Base-by-base conservation (phyloP, 2,329 filamentous ascomycete genomes). In the Laburnicola sp. region DNA sequence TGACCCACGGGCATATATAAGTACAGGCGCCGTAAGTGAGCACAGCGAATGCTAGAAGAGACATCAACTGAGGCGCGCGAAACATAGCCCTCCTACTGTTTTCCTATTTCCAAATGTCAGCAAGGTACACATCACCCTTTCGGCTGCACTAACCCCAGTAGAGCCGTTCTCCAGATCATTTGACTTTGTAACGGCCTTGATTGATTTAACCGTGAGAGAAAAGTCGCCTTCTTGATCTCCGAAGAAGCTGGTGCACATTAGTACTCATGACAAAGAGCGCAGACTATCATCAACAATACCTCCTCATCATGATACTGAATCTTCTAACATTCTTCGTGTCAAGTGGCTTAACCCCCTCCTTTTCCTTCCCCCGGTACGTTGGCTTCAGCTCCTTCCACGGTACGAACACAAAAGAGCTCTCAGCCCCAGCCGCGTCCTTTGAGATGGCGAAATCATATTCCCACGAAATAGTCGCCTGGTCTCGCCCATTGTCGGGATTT, bases 271-370 rank as follows among this genome's bases (percentile, higher is more conserved):
- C 11, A 11, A 8, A 11, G 38, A 16, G 16, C 16, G 42, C 9
- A 41, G 36, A 56, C 10, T 7, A 22, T 38, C 11, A 31, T n/a
- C 5, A 32, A 37, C 23, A n/a, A 51, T 71, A 90, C 89, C 89
- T 94, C 68, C 90, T 77, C 79, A 88, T 88, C 89, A 94, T 92
- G 52, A 94, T 78, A 44, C 85, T 86, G 27, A 93, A 76, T 40
- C 87, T 78, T 72, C 82, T 87, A 34, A 94, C 76, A 37, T 76
- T 75, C 41, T 76, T 76, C 56, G 81, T 63, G 60, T 91, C 76
- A 59, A 94, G 68, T 4, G 80, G 77, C 50, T 77, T 70, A 0
- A 82, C 82, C 71, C 87, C 84, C 16, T 80, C 73, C 66, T 82
- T 80, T 54, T 85, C 78, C 62, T 80, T 82, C 0, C 90, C 90